phyloP scores from a whole-genome alignment of 176 grass and related monocot species.

The Musa schizocarpa region DNA sequence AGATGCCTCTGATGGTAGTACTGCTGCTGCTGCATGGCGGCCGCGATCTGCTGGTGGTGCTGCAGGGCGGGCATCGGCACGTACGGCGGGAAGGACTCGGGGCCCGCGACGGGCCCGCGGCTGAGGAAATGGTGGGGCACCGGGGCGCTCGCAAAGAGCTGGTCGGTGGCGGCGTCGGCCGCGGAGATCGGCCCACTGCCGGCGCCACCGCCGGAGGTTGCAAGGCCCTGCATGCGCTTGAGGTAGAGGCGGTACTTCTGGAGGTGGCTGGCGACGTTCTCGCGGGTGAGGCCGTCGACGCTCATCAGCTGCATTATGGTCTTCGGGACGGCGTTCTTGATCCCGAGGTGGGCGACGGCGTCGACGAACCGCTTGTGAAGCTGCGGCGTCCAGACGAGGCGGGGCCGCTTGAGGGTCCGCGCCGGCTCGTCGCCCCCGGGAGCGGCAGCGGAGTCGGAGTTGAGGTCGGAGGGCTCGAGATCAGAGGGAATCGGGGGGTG shows the following conservation, averaged over 20 bases:
- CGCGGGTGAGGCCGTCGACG: constrained; percentile 18
- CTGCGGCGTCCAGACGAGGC: constrained; percentile 20
- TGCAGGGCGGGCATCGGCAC: constrained; percentile 3
- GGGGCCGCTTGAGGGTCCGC: constrained; percentile 10
- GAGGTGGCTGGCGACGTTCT: constrained; percentile 22
- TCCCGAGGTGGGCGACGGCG: constrained; percentile 14
- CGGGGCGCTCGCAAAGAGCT: constrained; percentile 9
- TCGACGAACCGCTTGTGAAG: constrained; percentile 18
- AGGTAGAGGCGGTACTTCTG: constrained; percentile 21
- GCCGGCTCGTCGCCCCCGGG: constrained; percentile 7
- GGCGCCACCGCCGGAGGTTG: background rate
- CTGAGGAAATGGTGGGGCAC: constrained; percentile 18
- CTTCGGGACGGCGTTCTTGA: constrained; percentile 20
- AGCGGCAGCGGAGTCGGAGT: background rate
- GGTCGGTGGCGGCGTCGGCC: constrained; percentile 19
- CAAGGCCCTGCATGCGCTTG: constrained; percentile 18
- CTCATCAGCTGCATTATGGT: constrained; percentile 25
- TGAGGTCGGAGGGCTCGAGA: background rate
- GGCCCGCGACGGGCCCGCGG: background rate
- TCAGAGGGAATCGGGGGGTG: background rate
- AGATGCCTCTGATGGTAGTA: constrained; percentile 22
- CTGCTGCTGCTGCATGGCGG: constrained; percentile 15
- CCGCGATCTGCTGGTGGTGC: constrained; percentile 10
- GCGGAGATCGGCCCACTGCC: constrained; percentile 6
- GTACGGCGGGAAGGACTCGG: constrained; percentile 5